These are phyloP conservation scores for Leucaena leucocephala DNA, from an alignment of 306 rosid species.

Conservation along the genomic window DNA sequence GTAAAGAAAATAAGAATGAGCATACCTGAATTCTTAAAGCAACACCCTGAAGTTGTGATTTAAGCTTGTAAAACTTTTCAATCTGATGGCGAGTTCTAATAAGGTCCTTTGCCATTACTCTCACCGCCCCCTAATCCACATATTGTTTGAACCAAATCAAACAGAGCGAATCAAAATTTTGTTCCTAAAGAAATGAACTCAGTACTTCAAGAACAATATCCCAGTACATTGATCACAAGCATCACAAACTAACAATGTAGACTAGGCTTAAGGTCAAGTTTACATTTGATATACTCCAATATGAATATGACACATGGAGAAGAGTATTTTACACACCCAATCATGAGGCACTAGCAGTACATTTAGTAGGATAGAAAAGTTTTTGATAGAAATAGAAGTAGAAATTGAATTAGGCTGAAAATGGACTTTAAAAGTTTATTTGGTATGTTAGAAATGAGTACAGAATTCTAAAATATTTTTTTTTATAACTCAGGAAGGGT, in stretches of 20 bases:
- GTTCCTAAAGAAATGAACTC: background rate
- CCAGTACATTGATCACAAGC: constrained; percentile 16
- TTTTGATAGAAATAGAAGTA: no score
- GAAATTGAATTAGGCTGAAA: no score
- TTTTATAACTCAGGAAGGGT: no score
- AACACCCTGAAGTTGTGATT: constrained; percentile 91
- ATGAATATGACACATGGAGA: background rate
- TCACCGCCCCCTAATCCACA: constrained; percentile 68
- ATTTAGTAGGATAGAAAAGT: no score
- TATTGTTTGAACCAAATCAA: constrained; percentile 19
- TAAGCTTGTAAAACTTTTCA: constrained; percentile 86
- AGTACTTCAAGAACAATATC: constrained; percentile 16
- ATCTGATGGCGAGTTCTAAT: constrained; percentile 91
- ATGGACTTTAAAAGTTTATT: no score
- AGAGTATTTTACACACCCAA: background rate
- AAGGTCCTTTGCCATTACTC: constrained; percentile 92
- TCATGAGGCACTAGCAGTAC: background rate
- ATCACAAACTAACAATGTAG: constrained; percentile 14
- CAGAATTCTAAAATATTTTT: no score
- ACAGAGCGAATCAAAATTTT: background rate
- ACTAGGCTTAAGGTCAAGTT: background rate
- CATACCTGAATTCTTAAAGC: constrained; percentile 83
- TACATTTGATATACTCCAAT: background rate
- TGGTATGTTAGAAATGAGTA: no score
- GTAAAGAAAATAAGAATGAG: background rate